Evolutionary conservation across 768 basidiomycete species (phyloP).

Genomic region (Leccinum subgranulosum): DNA sequence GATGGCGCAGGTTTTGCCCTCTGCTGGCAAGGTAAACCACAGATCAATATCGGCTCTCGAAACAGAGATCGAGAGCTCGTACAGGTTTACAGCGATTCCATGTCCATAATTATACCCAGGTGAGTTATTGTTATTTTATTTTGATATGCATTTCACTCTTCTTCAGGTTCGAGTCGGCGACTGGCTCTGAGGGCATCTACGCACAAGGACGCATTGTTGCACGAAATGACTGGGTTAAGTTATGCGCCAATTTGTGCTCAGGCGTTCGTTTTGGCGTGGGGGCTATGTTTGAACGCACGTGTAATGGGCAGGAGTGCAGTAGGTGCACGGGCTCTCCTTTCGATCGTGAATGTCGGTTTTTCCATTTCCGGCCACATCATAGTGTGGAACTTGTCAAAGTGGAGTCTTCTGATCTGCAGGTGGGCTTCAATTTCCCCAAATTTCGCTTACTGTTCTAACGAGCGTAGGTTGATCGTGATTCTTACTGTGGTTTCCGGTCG

Average conservation of each 20-base stretch:
- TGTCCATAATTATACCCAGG: conserved; percentile 86
- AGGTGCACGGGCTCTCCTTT: conserved; percentile 61
- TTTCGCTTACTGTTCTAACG: not conserved
- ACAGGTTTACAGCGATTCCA: conserved; percentile 77
- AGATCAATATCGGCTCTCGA: conserved; percentile 62
- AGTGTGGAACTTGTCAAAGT: conserved; percentile 60
- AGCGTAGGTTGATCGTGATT: conserved; percentile 54
- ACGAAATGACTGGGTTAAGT: conserved; percentile 50
- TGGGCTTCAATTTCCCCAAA: conserved; percentile 22
- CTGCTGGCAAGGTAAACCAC: conserved; percentile 76
- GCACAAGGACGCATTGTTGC: conserved; percentile 20
- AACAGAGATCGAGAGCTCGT: conserved; percentile 76
- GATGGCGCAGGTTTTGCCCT: conserved; percentile 85
- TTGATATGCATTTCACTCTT: conserved; percentile 1
- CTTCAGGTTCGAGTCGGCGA: conserved; percentile 20
- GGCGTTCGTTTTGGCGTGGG: conserved; percentile 89
- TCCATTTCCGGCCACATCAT: conserved; percentile 80
- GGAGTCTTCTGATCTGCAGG: conserved; percentile 43
- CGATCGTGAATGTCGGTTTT: conserved; percentile 75
- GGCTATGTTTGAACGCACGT: conserved; percentile 77
- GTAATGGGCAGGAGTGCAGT: conserved; percentile 58
- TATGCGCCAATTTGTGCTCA: conserved; percentile 79
- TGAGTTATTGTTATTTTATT: conserved; percentile 36
- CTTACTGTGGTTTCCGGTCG: conserved; percentile 85
- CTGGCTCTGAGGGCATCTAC: conserved; percentile 8